Percentiles rank a stretch among this genome's conserved stretches.
phyloP scores from a whole-genome alignment of 192 early-diverging fungal species.

The Podochytrium sp. region DNA sequence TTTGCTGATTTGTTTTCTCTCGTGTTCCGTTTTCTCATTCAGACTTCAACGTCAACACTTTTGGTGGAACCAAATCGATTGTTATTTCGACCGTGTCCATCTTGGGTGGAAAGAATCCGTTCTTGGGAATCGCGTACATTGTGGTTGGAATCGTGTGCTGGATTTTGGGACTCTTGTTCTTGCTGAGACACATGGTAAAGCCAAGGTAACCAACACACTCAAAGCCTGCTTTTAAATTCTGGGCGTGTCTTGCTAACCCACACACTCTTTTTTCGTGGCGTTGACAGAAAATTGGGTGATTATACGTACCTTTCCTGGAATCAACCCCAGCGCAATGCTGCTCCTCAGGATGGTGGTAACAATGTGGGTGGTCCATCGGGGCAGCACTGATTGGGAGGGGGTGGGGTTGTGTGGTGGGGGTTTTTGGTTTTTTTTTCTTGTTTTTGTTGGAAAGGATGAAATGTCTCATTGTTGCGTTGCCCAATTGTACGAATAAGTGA shows the following conservation, averaged over 20 bases:
- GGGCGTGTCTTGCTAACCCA: neutral
- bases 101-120: constrained; percentile 96
- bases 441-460: no score
- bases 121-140: constrained; percentile 94
- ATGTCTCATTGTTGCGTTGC: no score
- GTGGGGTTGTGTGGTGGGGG: neutral
- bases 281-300: constrained; percentile 86
- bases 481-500: no score
- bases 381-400: neutral
- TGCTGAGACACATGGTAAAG: constrained; percentile 88
- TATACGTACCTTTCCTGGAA: constrained; percentile 98
- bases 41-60: constrained; percentile 86
- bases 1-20: neutral
- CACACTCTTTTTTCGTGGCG: neutral
- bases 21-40: neutral
- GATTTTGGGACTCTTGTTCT: constrained; percentile 84
- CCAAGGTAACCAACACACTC: constrained; percentile 64
- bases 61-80: constrained; percentile 93
- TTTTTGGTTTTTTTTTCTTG: neutral
- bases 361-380: neutral
- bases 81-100: constrained; percentile 94
- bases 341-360: neutral
- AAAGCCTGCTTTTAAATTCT: neutral
- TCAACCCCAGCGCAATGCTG: constrained; percentile 51
- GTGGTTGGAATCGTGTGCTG: constrained; percentile 90